Percentiles rank a stretch among this genome's conserved stretches.
Conservation (phyloP, 768 basidiomycete species). For the Termitomyces sp. region DNA sequence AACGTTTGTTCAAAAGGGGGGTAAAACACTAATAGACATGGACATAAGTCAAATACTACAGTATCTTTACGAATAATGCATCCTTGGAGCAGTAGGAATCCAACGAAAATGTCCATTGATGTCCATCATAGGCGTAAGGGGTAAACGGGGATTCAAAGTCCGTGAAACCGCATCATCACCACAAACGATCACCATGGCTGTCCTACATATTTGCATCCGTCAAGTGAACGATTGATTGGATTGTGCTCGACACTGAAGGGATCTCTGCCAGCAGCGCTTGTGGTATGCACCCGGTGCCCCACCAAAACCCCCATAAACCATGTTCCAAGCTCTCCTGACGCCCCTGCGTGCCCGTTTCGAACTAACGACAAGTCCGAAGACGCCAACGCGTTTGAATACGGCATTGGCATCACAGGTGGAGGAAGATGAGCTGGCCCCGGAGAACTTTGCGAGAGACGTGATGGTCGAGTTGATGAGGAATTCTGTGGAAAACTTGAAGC, state of each 20-base stretch:
- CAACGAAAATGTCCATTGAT: background rate
- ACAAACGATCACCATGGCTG: conserved; percentile 11
- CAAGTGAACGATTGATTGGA: conserved; percentile 3
- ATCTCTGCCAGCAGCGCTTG: conserved; percentile 3
- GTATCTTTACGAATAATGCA: background rate
- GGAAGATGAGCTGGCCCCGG: conserved; percentile 47
- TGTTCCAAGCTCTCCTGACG: conserved; percentile 58
- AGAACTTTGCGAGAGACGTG: conserved; percentile 73
- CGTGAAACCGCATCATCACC: background rate
- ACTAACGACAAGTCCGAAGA: conserved; percentile 27
- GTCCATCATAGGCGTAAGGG: background rate
- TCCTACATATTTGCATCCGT: conserved; percentile 10
- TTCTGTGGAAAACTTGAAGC: conserved; percentile 66
- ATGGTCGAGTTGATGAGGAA: conserved; percentile 68
- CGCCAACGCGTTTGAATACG: conserved; percentile 15
- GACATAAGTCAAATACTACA: background rate
- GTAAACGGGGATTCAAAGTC: background rate
- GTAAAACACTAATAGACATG: background rate
- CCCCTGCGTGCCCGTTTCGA: conserved; percentile 58
- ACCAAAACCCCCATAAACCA: conserved; percentile 17
- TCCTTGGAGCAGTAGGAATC: too few relatives aligned
- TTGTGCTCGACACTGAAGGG: conserved; percentile 5
- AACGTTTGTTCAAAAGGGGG: too few relatives aligned
- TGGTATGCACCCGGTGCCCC: conserved; percentile 6
- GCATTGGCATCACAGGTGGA: conserved; percentile 20